A percentile compares a stretch with the other conserved stretches of the same genome.
phyloP scores from a whole-genome alignment of 2,329 filamentous ascomycete species.

The Basipetospora chlamydospora region DNA sequence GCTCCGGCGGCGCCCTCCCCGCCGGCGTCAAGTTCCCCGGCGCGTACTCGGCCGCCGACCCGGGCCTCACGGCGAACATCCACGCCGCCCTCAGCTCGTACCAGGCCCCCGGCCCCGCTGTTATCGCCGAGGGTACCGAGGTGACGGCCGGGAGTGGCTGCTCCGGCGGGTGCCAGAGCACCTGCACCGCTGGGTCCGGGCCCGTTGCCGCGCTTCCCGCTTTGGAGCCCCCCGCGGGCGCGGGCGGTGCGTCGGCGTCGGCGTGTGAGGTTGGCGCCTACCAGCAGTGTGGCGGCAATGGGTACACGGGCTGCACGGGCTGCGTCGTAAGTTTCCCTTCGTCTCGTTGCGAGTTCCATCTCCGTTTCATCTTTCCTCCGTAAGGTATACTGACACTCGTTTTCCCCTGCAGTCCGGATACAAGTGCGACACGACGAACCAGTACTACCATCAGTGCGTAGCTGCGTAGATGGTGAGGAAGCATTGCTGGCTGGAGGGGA shows the following conservation, averaged over 20 bases:
- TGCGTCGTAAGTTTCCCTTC: slow-evolving; percentile 18
- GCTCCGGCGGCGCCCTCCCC: slow-evolving; percentile 13
- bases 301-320: slow-evolving; percentile 25
- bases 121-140: slow-evolving; percentile 22
- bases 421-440: slow-evolving; percentile 4
- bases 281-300: slow-evolving; percentile 25
- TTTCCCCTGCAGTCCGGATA: slow-evolving; percentile 5
- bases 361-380: not conserved
- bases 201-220: slow-evolving; percentile 7
- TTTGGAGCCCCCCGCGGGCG: slow-evolving; percentile 7
- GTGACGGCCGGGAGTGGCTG: slow-evolving; percentile 24
- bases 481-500: too few species aligned
- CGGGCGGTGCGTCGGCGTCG: slow-evolving; percentile 9
- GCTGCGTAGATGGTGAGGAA: too few species aligned
- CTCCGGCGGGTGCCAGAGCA: slow-evolving; percentile 22
- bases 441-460: slow-evolving; percentile 7
- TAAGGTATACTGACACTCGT: too few species aligned
- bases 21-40: slow-evolving; percentile 24
- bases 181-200: slow-evolving; percentile 19
- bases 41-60: slow-evolving; percentile 26
- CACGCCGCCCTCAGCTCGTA: slow-evolving; percentile 25
- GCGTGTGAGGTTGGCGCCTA: slow-evolving; percentile 19
- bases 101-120: slow-evolving; percentile 25
- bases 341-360: not conserved
- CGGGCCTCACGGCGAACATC: slow-evolving; percentile 33